A percentile compares a stretch with the other conserved stretches of the same genome.
Evolutionary conservation across 805 yeast species (phyloP).

Genomic region (Cyberlindnera misumaiensis): DNA sequence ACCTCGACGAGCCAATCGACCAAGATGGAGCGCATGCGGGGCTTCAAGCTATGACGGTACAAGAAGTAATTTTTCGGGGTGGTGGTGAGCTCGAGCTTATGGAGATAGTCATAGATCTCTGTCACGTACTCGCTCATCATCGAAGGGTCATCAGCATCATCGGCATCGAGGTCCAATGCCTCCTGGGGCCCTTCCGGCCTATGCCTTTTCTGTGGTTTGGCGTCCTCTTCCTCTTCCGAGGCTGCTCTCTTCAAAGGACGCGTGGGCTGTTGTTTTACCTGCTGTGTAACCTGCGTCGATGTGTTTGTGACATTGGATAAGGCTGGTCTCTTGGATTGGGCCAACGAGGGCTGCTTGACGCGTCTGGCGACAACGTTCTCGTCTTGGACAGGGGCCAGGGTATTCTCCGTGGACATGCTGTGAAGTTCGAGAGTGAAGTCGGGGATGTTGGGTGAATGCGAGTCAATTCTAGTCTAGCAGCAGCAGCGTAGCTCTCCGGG

Average conservation of each 20-base stretch:
- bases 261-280: background rate
- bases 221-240: background rate
- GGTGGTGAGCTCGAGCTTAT: constrained; percentile 58
- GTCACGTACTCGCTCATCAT: constrained; percentile 87
- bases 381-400: constrained; percentile 12
- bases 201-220: background rate
- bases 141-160: constrained; percentile 66
- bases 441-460: background rate
- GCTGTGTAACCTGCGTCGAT: constrained; percentile 10
- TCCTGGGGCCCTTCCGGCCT: background rate
- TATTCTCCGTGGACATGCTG: constrained; percentile 11
- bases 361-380: constrained; percentile 16
- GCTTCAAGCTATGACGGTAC: constrained; percentile 61
- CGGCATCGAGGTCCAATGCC: constrained; percentile 51
- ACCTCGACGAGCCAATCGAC: constrained; percentile 95
- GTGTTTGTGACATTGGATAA: constrained; percentile 23
- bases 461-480: background rate
- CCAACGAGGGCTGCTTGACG: constrained; percentile 6
- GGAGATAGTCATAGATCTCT: constrained; percentile 77
- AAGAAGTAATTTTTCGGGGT: constrained; percentile 43
- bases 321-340: constrained; percentile 19
- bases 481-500: constrained; percentile 1
- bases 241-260: background rate
- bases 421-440: background rate
- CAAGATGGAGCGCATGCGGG: constrained; percentile 76